Base-by-base conservation (phyloP, 768 basidiomycete species). In the Boletus subcaerulescens region DNA sequence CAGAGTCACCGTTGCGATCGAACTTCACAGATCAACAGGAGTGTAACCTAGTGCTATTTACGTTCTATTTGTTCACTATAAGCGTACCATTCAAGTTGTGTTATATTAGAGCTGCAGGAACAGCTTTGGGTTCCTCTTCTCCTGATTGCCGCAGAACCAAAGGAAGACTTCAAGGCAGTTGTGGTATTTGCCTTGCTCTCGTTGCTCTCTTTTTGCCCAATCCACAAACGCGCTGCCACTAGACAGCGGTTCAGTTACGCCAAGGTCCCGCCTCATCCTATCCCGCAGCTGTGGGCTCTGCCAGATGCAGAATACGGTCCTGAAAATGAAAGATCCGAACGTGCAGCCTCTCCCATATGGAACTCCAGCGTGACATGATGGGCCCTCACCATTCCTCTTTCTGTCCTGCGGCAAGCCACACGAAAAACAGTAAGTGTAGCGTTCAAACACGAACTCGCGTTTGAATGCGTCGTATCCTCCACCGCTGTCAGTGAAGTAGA, bases 1-100 rank as follows among this genome's bases (percentile, higher is more conserved):
- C n/a, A n/a, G n/a, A 29, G 75, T 74, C 42, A 67, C 67, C 14
- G 71, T 69, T 20, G 20, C 20, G 3, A 20, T 20, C 3, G 20
- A 20, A 20, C 20, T 20, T 20, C 20, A 20, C 20, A 3, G 22
- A 3, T 22, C 22, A 22, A 3, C 22, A 22, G 22, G 3, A 22
- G 22, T 3, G 22, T 22, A 22, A 20, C 20, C 20, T 20, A 20
- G 22, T 22, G 22, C 22, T 22, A 22, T 22, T 22, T 22, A 22
- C 22, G 3, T 22, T 3, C 22, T 0, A 22, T 22, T 22, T 22
- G 22, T 22, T 3, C 2, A 22, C 22, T 22, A 22, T 3, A 3
- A 22, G 2, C 2, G 3, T 22, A 3, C 22, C 22, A 22, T 20
- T 20, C 20, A 20, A 20, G 20, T 20, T 20, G 20, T 20, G 22